Evolutionary conservation across 164 flowering plant genomes (phyloP).

Genomic region (Chloranthus sessilifolius): DNA sequence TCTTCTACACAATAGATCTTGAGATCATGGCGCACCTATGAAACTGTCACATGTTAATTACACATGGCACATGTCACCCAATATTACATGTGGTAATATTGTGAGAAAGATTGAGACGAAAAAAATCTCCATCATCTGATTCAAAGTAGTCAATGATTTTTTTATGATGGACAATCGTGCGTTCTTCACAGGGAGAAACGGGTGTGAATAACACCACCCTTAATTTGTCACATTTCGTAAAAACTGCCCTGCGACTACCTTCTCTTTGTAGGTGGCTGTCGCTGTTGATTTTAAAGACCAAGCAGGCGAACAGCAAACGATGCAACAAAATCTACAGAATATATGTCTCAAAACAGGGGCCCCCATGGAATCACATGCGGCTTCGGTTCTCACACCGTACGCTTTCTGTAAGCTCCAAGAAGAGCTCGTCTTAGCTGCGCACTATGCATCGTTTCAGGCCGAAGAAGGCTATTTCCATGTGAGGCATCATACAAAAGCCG

Average conservation of each 20-base stretch:
- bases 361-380: slow-evolving; percentile 97
- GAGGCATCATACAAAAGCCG: slow-evolving; percentile 78
- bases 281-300: slow-evolving; percentile 91
- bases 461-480: slow-evolving; percentile 69
- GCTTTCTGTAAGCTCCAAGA: slow-evolving; percentile 95
- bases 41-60: too few species aligned
- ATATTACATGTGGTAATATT: too few species aligned
- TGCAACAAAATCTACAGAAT: slow-evolving; percentile 95
- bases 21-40: too few species aligned
- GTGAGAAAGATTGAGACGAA: too few species aligned
- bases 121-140: too few species aligned
- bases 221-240: not conserved
- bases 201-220: too few species aligned
- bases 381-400: slow-evolving; percentile 74
- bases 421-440: slow-evolving; percentile 84
- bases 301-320: slow-evolving; percentile 88
- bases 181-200: too few species aligned
- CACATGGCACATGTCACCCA: too few species aligned
- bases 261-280: slow-evolving; percentile 56
- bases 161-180: too few species aligned
- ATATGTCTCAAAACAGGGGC: slow-evolving; percentile 88
- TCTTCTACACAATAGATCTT: too few species aligned
- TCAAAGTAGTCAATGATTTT: too few species aligned
- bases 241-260: not conserved
- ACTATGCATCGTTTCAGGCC: slow-evolving; percentile 76